Evolutionary conservation across 345 rosid species (phyloP).

Genomic region (Aquilaria yunnanensis): DNA sequence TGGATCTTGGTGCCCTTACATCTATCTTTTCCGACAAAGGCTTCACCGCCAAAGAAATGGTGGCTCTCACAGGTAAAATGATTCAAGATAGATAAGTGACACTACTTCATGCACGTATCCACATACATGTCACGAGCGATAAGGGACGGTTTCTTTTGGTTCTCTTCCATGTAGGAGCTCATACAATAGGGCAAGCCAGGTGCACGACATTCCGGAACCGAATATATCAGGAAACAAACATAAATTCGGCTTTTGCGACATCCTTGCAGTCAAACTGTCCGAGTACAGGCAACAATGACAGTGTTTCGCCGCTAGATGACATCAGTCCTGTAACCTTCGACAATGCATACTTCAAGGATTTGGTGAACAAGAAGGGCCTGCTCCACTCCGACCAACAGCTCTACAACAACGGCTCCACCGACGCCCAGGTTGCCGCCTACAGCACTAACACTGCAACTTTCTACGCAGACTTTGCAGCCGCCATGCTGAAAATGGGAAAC

Average conservation of each 20-base stretch:
- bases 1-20: conserved; percentile 30
- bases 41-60: conserved; percentile 33
- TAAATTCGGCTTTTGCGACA: conserved; percentile 23
- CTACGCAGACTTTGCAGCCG: conserved; percentile 26
- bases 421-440: conserved; percentile 26
- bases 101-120: no score
- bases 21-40: conserved; percentile 32
- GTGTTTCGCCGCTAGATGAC: conserved; percentile 28
- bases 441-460: conserved; percentile 18
- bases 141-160: no score
- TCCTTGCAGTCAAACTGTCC: conserved; percentile 24
- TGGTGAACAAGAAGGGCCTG: conserved; percentile 30
- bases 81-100: no score
- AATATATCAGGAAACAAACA: conserved; percentile 41
- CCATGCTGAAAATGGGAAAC: conserved; percentile 47
- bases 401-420: conserved; percentile 29
- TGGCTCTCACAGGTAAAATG: conserved; percentile 23
- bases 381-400: conserved; percentile 45
- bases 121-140: no score
- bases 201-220: conserved; percentile 29
- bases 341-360: conserved; percentile 24
- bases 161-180: conserved; percentile 15
- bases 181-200: conserved; percentile 25
- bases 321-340: conserved; percentile 20
- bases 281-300: conserved; percentile 23